Percentiles rank a stretch among this genome's conserved stretches.
These are phyloP conservation scores for Thelonectria blattea DNA, from an alignment of 2,329 filamentous ascomycete genomes.

Conservation along the genomic window DNA sequence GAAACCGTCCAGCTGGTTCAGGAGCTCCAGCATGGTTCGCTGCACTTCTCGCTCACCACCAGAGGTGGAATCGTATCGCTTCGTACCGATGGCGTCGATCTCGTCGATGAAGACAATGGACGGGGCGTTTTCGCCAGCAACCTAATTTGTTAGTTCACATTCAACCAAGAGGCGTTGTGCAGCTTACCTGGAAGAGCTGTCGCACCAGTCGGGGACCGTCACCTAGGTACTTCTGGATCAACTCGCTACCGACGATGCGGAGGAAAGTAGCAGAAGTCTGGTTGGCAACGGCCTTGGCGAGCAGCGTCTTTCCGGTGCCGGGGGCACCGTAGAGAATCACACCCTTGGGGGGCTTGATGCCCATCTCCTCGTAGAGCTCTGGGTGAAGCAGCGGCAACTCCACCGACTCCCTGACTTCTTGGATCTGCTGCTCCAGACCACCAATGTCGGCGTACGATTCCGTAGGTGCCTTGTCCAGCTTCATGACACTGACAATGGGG, in stretches of 20 bases:
- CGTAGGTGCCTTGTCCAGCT: slow-evolving; percentile 97
- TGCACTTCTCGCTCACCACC: slow-evolving; percentile 97
- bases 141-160: slow-evolving; percentile 52
- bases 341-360: slow-evolving; percentile 99
- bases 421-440: slow-evolving; percentile 92
- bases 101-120: slow-evolving; percentile 99
- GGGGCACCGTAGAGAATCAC: slow-evolving; percentile 98
- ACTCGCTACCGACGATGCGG: slow-evolving; percentile 93
- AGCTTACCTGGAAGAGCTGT: slow-evolving; percentile 83
- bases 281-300: slow-evolving; percentile 97
- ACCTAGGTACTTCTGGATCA: slow-evolving; percentile 98
- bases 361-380: slow-evolving; percentile 99
- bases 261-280: slow-evolving; percentile 99
- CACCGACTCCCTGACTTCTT: slow-evolving; percentile 96
- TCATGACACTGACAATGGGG: slow-evolving; percentile 97
- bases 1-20: slow-evolving; percentile 98
- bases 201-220: slow-evolving; percentile 93
- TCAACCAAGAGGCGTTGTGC: background rate
- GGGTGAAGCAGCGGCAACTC: slow-evolving; percentile 94
- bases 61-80: slow-evolving; percentile 96
- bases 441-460: slow-evolving; percentile 99
- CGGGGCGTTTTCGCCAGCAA: slow-evolving; percentile 93
- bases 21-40: slow-evolving; percentile 96
- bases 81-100: slow-evolving; percentile 98
- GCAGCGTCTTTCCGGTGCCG: slow-evolving; percentile 93